These are phyloP conservation scores for Jatropha podagrica DNA, from an alignment of 441 rosid genomes.

Conservation along the genomic window DNA sequence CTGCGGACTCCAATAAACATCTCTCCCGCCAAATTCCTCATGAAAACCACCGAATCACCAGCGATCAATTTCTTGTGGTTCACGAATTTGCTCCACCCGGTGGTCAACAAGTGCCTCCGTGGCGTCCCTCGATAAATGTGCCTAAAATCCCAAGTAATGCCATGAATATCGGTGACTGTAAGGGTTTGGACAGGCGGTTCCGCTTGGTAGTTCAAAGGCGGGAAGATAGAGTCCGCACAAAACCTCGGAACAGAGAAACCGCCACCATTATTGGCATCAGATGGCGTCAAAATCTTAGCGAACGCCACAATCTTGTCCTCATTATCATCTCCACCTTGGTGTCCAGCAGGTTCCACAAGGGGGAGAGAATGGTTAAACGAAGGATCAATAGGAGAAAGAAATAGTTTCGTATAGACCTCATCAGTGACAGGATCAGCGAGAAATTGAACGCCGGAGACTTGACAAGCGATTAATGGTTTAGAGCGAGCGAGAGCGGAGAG, in stretches of 20 bases:
- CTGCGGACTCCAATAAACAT: conserved; percentile 76
- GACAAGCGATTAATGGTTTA: conserved; percentile 41
- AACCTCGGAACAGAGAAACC: conserved; percentile 91
- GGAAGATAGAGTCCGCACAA: conserved; percentile 82
- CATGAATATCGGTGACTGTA: conserved; percentile 66
- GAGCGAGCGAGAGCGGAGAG: conserved; percentile 30
- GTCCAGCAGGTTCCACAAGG: conserved; percentile 19
- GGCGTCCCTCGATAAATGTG: conserved; percentile 93
- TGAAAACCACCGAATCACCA: conserved; percentile 84
- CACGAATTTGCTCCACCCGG: conserved; percentile 97
- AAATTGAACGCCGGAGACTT: conserved; percentile 50
- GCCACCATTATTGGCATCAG: conserved; percentile 93
- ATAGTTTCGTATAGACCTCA: conserved; percentile 60
- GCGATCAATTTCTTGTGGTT: conserved; percentile 80
- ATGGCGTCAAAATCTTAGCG: conserved; percentile 73
- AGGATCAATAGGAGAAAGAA: conserved; percentile 39
- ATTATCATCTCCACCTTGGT: background rate
- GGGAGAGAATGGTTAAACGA: conserved; percentile 24
- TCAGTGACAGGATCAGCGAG: conserved; percentile 79
- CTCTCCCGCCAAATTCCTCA: conserved; percentile 54
- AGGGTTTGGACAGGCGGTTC: conserved; percentile 86
- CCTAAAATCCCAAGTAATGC: conserved; percentile 66
- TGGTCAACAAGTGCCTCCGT: conserved; percentile 76
- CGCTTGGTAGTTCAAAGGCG: conserved; percentile 57
- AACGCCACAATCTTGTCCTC: conserved; percentile 41